Percentiles rank a stretch among this genome's conserved stretches.
Evolutionary conservation across 2,329 filamentous ascomycete species (phyloP).

Genomic region (Fusarium sp.): DNA sequence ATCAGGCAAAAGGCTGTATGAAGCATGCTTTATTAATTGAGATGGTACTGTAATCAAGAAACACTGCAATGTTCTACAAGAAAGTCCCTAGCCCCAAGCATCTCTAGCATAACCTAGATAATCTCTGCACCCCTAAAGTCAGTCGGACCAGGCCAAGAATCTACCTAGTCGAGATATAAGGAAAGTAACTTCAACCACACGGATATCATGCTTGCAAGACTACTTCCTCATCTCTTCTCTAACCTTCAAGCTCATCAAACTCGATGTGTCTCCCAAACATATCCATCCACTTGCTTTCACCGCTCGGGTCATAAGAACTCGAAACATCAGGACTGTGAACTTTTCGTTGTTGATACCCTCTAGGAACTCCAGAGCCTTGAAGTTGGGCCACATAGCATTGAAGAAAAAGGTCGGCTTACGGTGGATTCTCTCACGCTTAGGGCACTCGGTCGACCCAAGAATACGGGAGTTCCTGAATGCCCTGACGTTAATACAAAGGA

Average conservation of each 20-base stretch:
- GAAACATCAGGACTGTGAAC: neutral
- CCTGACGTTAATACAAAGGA: neutral
- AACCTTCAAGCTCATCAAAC: neutral
- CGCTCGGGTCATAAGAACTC: neutral
- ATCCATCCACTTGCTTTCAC: neutral
- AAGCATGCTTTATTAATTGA: neutral
- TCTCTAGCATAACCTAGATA: too few species aligned
- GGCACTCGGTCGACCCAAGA: neutral
- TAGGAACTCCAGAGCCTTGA: neutral
- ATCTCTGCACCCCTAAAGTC: neutral
- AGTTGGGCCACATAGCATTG: neutral
- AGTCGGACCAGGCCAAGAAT: neutral
- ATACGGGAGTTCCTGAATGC: neutral
- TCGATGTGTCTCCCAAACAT: neutral
- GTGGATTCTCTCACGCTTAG: neutral
- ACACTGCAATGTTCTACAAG: too few species aligned
- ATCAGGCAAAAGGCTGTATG: neutral
- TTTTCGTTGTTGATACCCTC: neutral
- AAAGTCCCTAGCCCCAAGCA: rapidly evolving
- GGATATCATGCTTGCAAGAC: rapidly evolving
- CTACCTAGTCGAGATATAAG: neutral
- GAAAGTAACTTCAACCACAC: too few species aligned
- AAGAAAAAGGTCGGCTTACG: neutral
- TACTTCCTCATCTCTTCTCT: too few species aligned
- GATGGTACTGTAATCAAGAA: neutral